Percentiles rank a stretch among this genome's conserved stretches.
Evolutionary conservation across 352 stramenopile genomes (phyloP).

Genomic region (Phytophthora tentaculata): DNA sequence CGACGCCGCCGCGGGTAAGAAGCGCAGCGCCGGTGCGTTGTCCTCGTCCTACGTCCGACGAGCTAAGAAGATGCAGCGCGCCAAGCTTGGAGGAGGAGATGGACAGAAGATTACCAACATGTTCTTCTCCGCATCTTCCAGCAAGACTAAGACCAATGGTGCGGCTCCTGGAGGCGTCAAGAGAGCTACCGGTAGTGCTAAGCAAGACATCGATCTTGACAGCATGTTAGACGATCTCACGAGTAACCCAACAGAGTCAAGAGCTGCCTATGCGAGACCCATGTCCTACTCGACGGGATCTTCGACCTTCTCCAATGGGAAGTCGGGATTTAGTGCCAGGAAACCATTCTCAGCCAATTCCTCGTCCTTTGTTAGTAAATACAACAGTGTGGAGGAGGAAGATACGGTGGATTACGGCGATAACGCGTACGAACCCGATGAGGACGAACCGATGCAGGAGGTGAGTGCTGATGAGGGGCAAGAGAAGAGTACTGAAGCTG

Average conservation of each 20-base stretch:
- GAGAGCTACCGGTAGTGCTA: constrained; percentile 39
- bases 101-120: constrained; percentile 92
- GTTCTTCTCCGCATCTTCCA: constrained; percentile 76
- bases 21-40: constrained; percentile 76
- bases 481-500: constrained; percentile 1
- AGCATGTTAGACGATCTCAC: constrained; percentile 88
- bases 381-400: constrained; percentile 18
- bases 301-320: constrained; percentile 22
- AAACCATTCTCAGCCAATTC: constrained; percentile 20
- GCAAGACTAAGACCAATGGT: constrained; percentile 34
- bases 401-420: constrained; percentile 39
- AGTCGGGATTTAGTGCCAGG: constrained; percentile 28
- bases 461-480: constrained; percentile 30
- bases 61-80: constrained; percentile 86
- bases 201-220: constrained; percentile 86
- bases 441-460: constrained; percentile 43
- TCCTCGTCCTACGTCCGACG: constrained; percentile 78
- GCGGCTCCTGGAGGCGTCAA: constrained; percentile 27
- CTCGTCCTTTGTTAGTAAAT: constrained; percentile 9
- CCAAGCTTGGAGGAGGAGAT: constrained; percentile 71
- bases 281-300: constrained; percentile 67
- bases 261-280: constrained; percentile 52
- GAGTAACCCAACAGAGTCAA: constrained; percentile 79
- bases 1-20: constrained; percentile 55
- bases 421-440: constrained; percentile 41